Conservation (phyloP, 208 protist genomes). For the Trypanosomatidae sp. region DNA sequence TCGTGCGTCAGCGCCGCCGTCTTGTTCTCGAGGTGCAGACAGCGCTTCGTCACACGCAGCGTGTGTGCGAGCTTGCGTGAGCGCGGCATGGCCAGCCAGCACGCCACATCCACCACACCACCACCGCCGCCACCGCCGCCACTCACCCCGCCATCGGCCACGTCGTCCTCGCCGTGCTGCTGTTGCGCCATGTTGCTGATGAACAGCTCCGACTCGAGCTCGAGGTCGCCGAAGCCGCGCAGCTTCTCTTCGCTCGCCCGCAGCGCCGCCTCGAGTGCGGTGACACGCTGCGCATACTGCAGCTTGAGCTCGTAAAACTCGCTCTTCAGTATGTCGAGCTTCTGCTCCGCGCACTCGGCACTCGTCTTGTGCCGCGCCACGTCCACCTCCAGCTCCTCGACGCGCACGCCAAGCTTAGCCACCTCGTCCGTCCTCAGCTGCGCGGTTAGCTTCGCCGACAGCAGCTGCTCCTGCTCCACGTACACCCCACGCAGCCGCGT, state of each 20-base stretch:
- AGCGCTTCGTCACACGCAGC: constrained; percentile 74
- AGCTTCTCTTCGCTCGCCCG: constrained; percentile 69
- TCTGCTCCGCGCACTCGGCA: constrained; percentile 79
- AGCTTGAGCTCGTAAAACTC: constrained; percentile 85
- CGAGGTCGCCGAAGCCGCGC: constrained; percentile 62
- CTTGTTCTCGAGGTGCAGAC: constrained; percentile 78
- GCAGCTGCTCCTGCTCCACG: constrained; percentile 73
- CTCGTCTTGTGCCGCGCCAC: constrained; percentile 51
- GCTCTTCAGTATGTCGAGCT: constrained; percentile 80
- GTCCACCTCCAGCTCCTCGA: constrained; percentile 76
- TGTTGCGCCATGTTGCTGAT: constrained; percentile 61
- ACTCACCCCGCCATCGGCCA: not conserved
- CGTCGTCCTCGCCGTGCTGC: constrained; percentile 7
- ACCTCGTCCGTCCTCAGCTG: constrained; percentile 78
- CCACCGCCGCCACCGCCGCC: not conserved
- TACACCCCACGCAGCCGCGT: constrained; percentile 22
- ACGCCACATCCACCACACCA: not conserved
- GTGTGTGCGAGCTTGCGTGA: constrained; percentile 71
- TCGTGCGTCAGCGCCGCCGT: constrained; percentile 42
- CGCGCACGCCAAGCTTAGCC: constrained; percentile 48
- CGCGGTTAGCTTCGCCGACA: constrained; percentile 60
- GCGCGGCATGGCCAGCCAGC: constrained; percentile 42
- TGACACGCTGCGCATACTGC: constrained; percentile 52
- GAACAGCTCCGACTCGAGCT: constrained; percentile 79
- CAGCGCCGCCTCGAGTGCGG: constrained; percentile 63